Evolutionary conservation across 805 yeast genomes (phyloP).

Genomic region (Citeromyces matritensis): DNA sequence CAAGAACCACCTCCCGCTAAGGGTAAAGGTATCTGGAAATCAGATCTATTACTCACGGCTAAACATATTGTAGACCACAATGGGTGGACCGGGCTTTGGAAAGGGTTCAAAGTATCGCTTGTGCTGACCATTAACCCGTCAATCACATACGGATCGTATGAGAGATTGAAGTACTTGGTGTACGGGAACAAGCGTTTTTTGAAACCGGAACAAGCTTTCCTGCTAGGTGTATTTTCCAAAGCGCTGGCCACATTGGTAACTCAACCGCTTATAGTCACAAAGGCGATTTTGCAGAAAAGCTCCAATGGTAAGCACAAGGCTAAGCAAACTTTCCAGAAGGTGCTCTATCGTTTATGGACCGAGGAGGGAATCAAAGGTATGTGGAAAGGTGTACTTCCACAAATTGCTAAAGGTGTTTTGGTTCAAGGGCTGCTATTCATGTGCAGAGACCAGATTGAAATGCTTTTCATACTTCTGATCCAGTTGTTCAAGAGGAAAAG

Average conservation of each 20-base stretch:
- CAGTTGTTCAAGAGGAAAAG: slow-evolving; percentile 2
- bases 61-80: slow-evolving; percentile 42
- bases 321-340: slow-evolving; percentile 41
- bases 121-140: slow-evolving; percentile 74
- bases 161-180: slow-evolving; percentile 41
- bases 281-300: slow-evolving; percentile 57
- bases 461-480: slow-evolving; percentile 4
- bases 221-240: slow-evolving; percentile 69
- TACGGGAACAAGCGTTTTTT: slow-evolving; percentile 25
- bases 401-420: slow-evolving; percentile 63
- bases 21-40: background rate
- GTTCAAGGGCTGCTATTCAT: slow-evolving; percentile 77
- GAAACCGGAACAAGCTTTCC: slow-evolving; percentile 49
- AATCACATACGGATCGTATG: slow-evolving; percentile 73
- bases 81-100: slow-evolving; percentile 66
- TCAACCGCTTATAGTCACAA: slow-evolving; percentile 76
- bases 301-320: slow-evolving; percentile 13
- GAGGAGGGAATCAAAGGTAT: slow-evolving; percentile 52
- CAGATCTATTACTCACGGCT: slow-evolving; percentile 21
- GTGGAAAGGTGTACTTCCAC: slow-evolving; percentile 75
- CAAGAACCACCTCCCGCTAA: background rate
- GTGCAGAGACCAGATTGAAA: slow-evolving; percentile 52
- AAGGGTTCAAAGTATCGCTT: slow-evolving; percentile 67
- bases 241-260: slow-evolving; percentile 67
- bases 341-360: slow-evolving; percentile 40